Percentiles rank a stretch among this genome's conserved stretches.
phyloP scores from a whole-genome alignment of 2,329 filamentous ascomycete species.

The Diaporthe amygdali region DNA sequence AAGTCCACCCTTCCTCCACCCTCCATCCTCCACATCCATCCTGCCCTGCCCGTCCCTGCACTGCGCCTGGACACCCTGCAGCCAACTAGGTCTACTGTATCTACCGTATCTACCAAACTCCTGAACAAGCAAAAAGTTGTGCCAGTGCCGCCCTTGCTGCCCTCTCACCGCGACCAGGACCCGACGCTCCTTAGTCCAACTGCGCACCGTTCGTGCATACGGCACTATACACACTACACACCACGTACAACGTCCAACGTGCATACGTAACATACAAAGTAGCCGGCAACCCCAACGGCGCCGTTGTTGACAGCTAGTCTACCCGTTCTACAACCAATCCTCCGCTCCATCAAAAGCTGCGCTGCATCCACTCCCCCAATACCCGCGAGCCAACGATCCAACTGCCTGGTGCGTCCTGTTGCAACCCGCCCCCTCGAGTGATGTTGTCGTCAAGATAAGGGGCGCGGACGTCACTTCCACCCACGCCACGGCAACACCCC shows the following conservation, averaged over 20 bases:
- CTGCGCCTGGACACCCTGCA: background rate
- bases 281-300: background rate
- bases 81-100: background rate
- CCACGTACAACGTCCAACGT: background rate
- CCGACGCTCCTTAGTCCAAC: background rate
- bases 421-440: background rate
- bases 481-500: slow-evolving; percentile 18
- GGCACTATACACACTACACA: background rate
- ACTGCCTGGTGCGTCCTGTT: background rate
- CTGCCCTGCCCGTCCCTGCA: background rate
- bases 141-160: background rate
- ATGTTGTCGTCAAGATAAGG: slow-evolving; percentile 24
- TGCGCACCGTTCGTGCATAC: background rate
- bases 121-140: background rate
- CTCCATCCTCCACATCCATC: background rate
- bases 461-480: slow-evolving; percentile 26
- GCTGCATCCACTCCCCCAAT: background rate
- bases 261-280: background rate
- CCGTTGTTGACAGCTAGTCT: background rate
- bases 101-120: background rate
- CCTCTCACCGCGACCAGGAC: background rate
- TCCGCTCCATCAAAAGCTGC: background rate
- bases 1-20: background rate
- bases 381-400: background rate
- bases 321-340: background rate